phyloP scores from a whole-genome alignment of 257 asterid genomes.

The Petunia axillaris region DNA sequence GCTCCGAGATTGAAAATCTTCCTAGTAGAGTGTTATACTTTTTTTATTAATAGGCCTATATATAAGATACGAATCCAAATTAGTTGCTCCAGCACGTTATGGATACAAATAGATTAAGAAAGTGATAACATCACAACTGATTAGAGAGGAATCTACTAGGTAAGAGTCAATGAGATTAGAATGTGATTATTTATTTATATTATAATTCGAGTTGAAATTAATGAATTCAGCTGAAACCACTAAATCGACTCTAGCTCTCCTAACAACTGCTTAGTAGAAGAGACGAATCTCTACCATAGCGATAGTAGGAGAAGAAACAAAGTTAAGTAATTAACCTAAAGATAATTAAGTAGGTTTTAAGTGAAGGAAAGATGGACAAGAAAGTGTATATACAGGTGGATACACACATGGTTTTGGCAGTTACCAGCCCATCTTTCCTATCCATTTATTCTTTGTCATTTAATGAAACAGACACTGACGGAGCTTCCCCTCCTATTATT shows the following conservation, averaged over 20 bases:
- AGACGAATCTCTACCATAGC: constrained; percentile 1
- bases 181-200: too few species aligned
- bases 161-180: too few species aligned
- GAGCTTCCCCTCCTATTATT: neutral
- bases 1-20: too few species aligned
- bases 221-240: neutral
- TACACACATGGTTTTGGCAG: constrained; percentile 53
- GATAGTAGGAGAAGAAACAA: neutral
- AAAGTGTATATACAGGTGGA: constrained; percentile 27
- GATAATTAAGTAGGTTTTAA: constrained; percentile 18
- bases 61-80: too few species aligned
- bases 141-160: too few species aligned
- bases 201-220: neutral
- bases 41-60: too few species aligned
- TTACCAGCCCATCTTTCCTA: constrained; percentile 64
- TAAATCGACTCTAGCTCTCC: neutral
- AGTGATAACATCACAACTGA: too few species aligned
- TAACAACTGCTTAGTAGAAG: neutral
- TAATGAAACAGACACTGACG: constrained; percentile 36
- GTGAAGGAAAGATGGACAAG: constrained; percentile 5
- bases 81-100: too few species aligned
- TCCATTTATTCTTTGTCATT: constrained; percentile 66
- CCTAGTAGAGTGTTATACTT: too few species aligned
- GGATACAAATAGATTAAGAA: too few species aligned
- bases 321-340: neutral